Base-by-base conservation (phyloP, 2,329 filamentous ascomycete genomes). In the Cytospora leucostoma region DNA sequence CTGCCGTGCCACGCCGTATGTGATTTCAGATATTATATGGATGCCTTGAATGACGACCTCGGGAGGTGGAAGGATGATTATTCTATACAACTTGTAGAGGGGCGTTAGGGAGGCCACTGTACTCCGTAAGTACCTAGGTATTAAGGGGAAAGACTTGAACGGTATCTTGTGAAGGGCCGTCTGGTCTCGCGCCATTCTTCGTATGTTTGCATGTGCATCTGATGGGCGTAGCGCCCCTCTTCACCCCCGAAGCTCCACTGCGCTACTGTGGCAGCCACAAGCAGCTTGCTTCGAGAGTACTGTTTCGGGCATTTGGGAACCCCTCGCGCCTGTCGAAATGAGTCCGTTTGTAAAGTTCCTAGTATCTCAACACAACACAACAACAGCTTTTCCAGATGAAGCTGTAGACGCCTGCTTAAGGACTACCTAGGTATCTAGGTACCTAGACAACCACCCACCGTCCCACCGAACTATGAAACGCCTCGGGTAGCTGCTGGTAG, bases 401-500 rank as follows among this genome's bases (percentile, higher is more conserved):
- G n/a, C n/a, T 47, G 8, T 21, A 44, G 13, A 7, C 7, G 6
- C 4, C 27, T 27, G 27, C 27, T 27, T 27, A 4, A 27, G 27
- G 27, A 27, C 27, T 27, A 27, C 27, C 27, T 27, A 3, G 27
- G 27, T 27, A n/a, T n/a, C n/a, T n/a, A n/a, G n/a, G n/a, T n/a
- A n/a, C n/a, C n/a, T n/a, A 27, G 27, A 27, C 38, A 40, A 17
- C 40, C 10, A n/a, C 40, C 7, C 8, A 15, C 40, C 17, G 17
- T 15, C 2, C 40, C n/a, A 19, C 44, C 17, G 58, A 55, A 50
- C 58, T 54, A 38, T 44, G n/a, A 32, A 55, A 52, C 15, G 34
- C 32, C 50, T 61, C 17, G 54, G n/a, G 37, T 35, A n/a, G 35
- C 8, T 50, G 33, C 37, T 32, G 38, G 34, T 51, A 34, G 32